phyloP scores from a whole-genome alignment of 495 filamentous ascomycete genomes.

The Astrothelium macrocarpum region DNA sequence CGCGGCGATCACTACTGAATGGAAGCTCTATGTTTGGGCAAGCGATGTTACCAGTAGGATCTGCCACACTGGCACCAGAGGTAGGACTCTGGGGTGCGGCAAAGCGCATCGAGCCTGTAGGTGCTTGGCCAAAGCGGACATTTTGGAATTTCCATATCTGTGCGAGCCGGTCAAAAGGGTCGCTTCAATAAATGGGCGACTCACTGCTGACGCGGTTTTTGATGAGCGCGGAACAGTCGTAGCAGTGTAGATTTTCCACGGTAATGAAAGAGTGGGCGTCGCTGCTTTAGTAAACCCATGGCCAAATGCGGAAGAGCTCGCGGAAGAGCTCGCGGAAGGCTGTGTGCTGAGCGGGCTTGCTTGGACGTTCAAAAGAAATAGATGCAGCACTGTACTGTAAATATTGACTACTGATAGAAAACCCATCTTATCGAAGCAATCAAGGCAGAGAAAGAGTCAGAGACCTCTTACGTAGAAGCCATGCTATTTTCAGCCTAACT shows the following conservation, averaged over 20 bases:
- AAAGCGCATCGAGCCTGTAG: not conserved
- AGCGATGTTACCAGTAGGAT: not conserved
- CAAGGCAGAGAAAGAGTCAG: no score
- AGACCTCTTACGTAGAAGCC: no score
- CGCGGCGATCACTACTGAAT: slow-evolving; percentile 1
- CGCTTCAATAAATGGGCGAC: not conserved
- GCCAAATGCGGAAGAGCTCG: not conserved
- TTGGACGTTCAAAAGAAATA: not conserved
- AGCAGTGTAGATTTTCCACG: not conserved
- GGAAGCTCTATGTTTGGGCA: not conserved
- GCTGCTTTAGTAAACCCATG: not conserved
- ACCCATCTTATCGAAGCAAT: no score
- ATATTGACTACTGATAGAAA: not conserved
- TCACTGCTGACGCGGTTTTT: not conserved
- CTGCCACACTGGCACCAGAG: not conserved
- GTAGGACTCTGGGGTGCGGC: not conserved
- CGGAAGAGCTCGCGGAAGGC: no score
- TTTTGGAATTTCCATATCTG: slow-evolving; percentile 8
- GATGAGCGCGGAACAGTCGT: not conserved
- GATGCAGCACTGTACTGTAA: not conserved
- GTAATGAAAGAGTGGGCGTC: not conserved
- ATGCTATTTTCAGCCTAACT: no score
- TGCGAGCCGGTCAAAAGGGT: not conserved
- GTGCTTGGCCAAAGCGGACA: slow-evolving; percentile 13
- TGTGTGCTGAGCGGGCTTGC: not conserved